phyloP scores from a whole-genome alignment of 176 grass and related monocot genomes.

The Zoysia pacifica region DNA sequence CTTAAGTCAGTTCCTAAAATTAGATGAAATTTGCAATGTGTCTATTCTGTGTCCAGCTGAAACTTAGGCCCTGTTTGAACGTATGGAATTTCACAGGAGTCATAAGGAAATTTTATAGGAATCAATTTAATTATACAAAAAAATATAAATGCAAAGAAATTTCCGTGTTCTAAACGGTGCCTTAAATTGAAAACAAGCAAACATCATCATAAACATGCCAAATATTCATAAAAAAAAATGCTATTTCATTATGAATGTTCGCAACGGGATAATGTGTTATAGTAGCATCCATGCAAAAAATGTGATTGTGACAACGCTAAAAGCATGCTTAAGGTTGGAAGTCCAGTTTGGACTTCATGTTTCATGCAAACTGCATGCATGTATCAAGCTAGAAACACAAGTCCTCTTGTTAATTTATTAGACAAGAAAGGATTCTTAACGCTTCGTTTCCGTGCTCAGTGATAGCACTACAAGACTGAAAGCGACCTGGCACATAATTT shows the following conservation, averaged over 20 bases:
- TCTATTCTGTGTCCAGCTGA: too few relatives aligned
- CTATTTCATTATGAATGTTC: background rate
- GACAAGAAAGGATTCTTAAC: too few relatives aligned
- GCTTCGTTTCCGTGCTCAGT: background rate
- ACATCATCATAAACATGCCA: background rate
- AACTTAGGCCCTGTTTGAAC: too few relatives aligned
- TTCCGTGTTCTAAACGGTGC: too few relatives aligned
- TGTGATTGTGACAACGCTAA: conserved; percentile 1
- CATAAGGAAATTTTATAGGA: too few relatives aligned
- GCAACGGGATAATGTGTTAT: background rate
- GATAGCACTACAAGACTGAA: background rate
- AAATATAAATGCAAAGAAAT: too few relatives aligned
- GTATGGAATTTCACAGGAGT: too few relatives aligned
- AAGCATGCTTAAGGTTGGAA: conserved; percentile 24
- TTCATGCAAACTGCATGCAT: conserved; percentile 3
- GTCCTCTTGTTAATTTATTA: background rate
- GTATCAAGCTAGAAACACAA: background rate
- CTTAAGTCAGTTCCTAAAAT: background rate
- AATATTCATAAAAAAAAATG: background rate
- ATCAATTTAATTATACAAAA: too few relatives aligned
- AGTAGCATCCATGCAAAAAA: background rate
- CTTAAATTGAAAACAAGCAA: background rate
- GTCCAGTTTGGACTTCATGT: background rate
- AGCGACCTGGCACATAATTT: background rate
- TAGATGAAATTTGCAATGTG: background rate